Conservation (phyloP, 169 alveolate species). For the Pseudocohnilembus persalinus region DNA sequence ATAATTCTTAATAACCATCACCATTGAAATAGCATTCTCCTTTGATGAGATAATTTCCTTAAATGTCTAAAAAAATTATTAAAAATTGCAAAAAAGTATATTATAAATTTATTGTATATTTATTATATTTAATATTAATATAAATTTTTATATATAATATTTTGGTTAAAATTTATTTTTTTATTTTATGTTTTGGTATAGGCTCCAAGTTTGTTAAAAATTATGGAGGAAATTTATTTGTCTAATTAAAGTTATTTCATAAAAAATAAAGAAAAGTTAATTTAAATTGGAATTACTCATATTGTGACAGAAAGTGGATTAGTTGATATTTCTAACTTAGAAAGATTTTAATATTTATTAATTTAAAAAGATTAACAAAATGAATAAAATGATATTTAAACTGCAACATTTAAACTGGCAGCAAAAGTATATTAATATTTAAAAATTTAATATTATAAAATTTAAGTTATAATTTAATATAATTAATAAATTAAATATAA, state of each 20-base stretch:
- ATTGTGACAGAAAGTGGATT: conserved; percentile 51
- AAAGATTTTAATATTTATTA: conserved; percentile 53
- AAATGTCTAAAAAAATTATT: conserved; percentile 1
- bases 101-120: conserved; percentile 31
- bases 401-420: too few relatives aligned
- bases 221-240: conserved; percentile 72
- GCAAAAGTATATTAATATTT: too few relatives aligned
- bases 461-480: too few relatives aligned
- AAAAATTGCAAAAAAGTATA: too few relatives aligned
- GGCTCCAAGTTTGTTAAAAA: conserved; percentile 57
- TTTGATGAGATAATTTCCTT: neutral
- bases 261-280: conserved; percentile 37
- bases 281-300: conserved; percentile 66
- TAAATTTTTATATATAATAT: neutral
- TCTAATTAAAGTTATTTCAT: conserved; percentile 63
- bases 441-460: too few relatives aligned
- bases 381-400: too few relatives aligned
- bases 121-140: neutral
- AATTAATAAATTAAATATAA: too few relatives aligned
- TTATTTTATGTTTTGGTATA: too few relatives aligned
- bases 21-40: neutral
- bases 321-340: conserved; percentile 41
- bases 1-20: neutral
- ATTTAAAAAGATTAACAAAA: too few relatives aligned
- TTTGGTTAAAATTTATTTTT: conserved; percentile 15